A percentile compares a stretch with the other conserved stretches of the same genome.
phyloP scores from a whole-genome alignment of 371 early-diverging fungal genomes.

The Dinochytrium kinnereticum region DNA sequence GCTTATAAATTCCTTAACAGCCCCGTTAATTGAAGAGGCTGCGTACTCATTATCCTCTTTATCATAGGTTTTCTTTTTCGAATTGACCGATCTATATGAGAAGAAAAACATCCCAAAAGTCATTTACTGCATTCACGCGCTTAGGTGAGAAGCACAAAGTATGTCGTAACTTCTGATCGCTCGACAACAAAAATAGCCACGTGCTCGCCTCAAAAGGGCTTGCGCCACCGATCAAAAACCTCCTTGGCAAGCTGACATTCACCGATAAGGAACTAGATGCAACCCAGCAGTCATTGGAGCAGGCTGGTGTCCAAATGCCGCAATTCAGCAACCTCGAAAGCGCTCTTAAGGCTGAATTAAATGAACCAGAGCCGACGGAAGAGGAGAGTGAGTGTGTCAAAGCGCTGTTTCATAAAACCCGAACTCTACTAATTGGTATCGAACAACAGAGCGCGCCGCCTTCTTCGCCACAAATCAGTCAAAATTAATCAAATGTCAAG shows the following conservation, averaged over 20 bases:
- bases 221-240: conserved; percentile 89
- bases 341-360: conserved; percentile 71
- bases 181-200: conserved; percentile 82
- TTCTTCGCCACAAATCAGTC: conserved; percentile 48
- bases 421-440: too few species aligned
- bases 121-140: conserved; percentile 99
- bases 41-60: background rate
- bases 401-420: background rate
- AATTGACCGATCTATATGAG: conserved; percentile 98
- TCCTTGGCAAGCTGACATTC: conserved; percentile 91
- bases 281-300: conserved; percentile 84
- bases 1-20: too few species aligned
- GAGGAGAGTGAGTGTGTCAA: conserved; percentile 38
- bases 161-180: background rate
- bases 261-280: conserved; percentile 84
- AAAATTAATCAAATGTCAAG: conserved; percentile 56
- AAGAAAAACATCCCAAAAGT: conserved; percentile 99
- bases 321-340: conserved; percentile 78
- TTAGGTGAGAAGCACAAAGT: conserved; percentile 65
- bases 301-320: conserved; percentile 80
- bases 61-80: conserved; percentile 89
- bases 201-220: conserved; percentile 82
- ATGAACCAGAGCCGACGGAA: conserved; percentile 27
- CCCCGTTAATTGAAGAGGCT: too few species aligned
- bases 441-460: conserved; percentile 44